Evolutionary conservation across 805 yeast species (phyloP), one percentile per base, ranked within the genome.

Genomic region (Pichia kluyveri): DNA sequence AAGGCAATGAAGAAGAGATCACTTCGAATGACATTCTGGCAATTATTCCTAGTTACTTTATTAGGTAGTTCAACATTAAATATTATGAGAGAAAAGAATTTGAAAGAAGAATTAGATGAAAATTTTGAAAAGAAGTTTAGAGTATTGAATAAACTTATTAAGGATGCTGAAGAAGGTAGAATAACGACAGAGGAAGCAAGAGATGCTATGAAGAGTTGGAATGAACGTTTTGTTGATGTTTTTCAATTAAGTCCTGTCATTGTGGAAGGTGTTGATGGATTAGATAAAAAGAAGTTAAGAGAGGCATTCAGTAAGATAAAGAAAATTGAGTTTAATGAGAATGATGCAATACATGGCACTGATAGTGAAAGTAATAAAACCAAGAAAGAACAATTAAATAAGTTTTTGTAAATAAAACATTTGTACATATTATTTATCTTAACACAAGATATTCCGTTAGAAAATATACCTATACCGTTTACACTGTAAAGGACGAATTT

Each of bases 41-140:
- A 63, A 45, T 53, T 63, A 55, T 56, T 63, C 36, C 46, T 64
- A 10, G 51, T 65, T 26, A 61, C 63, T 6, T 45, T 61, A 15
- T 44, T 60, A 2, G 62, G 67, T 8, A 67, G 79, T 3, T 70
- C 71, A 5, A 76, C 72, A 5, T 66, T 76, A 36, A 78, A 76
- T 49, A 65, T 71, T 40, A 72, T 73, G 67, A 63, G 71, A 43
- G 71, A 65, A 47, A 63, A 73, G 41, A 73, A 71, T 49, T 67
- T 68, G 36, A 55, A 63, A n/a, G 80, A 75, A 34, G 66, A 65
- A 28, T 55, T 76, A 40, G 62, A 61, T 31, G 69, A 67, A 31
- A 67, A 68, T 18, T 73, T 74, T 52, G 54, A 55, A 9, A 57
- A 69, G 37, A 69, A 72, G 34, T 70, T 70, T 31, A 68, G 66